Base-by-base conservation (phyloP, 306 rosid genomes). In the Fragaria nilgerrensis region DNA sequence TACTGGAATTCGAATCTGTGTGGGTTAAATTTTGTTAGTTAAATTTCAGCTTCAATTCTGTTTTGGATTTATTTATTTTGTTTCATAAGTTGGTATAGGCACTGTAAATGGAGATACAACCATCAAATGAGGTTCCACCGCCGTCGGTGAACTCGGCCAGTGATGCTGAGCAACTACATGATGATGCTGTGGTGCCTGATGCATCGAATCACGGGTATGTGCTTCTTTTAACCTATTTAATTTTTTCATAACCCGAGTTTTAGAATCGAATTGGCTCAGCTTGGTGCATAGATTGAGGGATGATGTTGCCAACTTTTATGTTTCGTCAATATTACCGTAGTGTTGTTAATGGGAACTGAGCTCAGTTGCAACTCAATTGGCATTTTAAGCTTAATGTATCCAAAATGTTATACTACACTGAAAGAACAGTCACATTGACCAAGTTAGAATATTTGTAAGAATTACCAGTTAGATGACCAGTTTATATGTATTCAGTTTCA, bases 81-180 rank as follows among this genome's bases (percentile, higher is more conserved):
- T 14, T 34, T 34, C 12, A 7, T 16, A 3, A 7, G 16, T 64
- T 32, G 69, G 6, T 64, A 12, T 64, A 64, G 67, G 37, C 10
- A 25, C 29, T 59, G 19, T 59, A 15, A 58, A 93, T 90, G 97
- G 96, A 86, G 81, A 56, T 63, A 78, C 84, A 85, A 73, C 44
- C 91, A 16, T 16, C 68, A 25, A 74, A 43, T 44, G 90, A 86
- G n/a, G 73, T 76, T 44, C 84, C 74, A 58, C 79, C 77, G 27
- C 72, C 73, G 45, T 74, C 75, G 9, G 58, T 76, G 7, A 56
- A 73, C 82, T 43, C 92, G 61, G 80, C 90, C 39, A 75, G 64
- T 66, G 87, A 89, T 22, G 74, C 70, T 27, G 92, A 29, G 52
- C 83, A 81, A 62, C 84, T 7, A 15, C 80, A 53, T 36, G 80